phyloP scores from a whole-genome alignment of 805 yeast species.

The Hanseniaspora vineae region DNA sequence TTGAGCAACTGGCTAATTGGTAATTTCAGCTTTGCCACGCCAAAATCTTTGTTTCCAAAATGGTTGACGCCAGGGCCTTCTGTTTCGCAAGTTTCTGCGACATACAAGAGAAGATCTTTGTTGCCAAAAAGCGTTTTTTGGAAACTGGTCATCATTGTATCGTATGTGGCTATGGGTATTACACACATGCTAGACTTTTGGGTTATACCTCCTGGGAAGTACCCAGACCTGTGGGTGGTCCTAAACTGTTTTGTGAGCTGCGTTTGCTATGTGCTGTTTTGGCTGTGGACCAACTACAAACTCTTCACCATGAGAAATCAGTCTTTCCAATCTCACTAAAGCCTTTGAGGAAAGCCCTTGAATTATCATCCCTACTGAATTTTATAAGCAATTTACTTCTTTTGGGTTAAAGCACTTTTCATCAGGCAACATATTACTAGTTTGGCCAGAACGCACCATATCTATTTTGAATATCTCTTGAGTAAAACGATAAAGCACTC shows the following conservation, averaged over 20 bases:
- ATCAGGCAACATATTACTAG: too few species aligned
- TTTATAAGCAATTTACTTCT: too few species aligned
- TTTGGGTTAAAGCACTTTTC: too few species aligned
- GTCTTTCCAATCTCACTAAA: conserved; percentile 6
- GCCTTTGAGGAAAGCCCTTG: too few species aligned
- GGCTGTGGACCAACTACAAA: conserved; percentile 70
- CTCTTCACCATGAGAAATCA: conserved; percentile 24
- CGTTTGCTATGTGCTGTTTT: conserved; percentile 59
- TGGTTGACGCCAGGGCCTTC: conserved; percentile 34
- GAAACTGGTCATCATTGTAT: conserved; percentile 35
- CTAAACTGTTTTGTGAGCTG: conserved; percentile 64
- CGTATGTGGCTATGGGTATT: conserved; percentile 37
- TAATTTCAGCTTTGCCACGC: conserved; percentile 41
- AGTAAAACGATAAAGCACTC: too few species aligned
- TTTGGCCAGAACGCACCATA: too few species aligned
- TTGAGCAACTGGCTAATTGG: conserved; percentile 75
- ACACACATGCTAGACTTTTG: conserved; percentile 44
- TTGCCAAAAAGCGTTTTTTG: conserved; percentile 40
- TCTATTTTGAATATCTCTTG: too few species aligned
- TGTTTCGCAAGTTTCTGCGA: conserved; percentile 20
- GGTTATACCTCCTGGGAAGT: conserved; percentile 39
- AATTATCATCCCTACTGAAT: too few species aligned
- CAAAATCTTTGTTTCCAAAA: conserved; percentile 26
- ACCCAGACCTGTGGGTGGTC: conserved; percentile 81
- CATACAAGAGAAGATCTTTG: conserved; percentile 27